phyloP scores from a whole-genome alignment of 345 rosid genomes.

The Pelargonium nanum region DNA sequence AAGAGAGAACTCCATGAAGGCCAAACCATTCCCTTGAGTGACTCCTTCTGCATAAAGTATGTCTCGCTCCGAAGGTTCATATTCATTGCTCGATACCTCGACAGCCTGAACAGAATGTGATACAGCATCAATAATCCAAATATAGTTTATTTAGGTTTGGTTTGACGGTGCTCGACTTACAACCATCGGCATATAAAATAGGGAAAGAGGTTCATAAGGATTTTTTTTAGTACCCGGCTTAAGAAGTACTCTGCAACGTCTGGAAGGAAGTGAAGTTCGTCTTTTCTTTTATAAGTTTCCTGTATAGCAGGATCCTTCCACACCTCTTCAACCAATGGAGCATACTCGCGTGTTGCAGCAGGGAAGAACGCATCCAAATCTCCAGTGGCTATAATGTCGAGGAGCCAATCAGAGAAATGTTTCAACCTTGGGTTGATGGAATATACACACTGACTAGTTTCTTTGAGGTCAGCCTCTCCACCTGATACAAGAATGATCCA shows the following conservation, averaged over 20 bases:
- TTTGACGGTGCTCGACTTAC: too few relatives aligned
- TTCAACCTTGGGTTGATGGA: conserved; percentile 40
- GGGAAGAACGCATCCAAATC: conserved; percentile 58
- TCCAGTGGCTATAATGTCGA: conserved; percentile 46
- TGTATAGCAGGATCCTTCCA: conserved; percentile 58
- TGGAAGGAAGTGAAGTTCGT: conserved; percentile 36
- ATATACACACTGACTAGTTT: conserved; percentile 30
- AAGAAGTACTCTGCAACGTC: conserved; percentile 47
- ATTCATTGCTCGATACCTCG: conserved; percentile 54
- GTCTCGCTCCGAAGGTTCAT: conserved; percentile 50
- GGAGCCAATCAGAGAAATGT: conserved; percentile 56
- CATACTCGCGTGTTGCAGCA: conserved; percentile 66
- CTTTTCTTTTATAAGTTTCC: conserved; percentile 53
- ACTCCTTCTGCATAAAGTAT: conserved; percentile 54
- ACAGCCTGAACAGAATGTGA: too few relatives aligned
- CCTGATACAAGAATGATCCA: too few relatives aligned
- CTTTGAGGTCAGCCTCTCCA: conserved; percentile 18
- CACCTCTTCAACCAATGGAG: conserved; percentile 44
- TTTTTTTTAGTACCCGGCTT: conserved; percentile 49
- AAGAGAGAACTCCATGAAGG: conserved; percentile 46
- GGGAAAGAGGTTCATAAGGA: too few relatives aligned
- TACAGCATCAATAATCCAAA: too few relatives aligned
- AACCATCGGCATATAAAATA: too few relatives aligned
- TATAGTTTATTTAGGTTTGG: too few relatives aligned
- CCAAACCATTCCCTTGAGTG: conserved; percentile 42